Conservation (phyloP, 2,329 filamentous ascomycete species). For the Onygenales sp. region DNA sequence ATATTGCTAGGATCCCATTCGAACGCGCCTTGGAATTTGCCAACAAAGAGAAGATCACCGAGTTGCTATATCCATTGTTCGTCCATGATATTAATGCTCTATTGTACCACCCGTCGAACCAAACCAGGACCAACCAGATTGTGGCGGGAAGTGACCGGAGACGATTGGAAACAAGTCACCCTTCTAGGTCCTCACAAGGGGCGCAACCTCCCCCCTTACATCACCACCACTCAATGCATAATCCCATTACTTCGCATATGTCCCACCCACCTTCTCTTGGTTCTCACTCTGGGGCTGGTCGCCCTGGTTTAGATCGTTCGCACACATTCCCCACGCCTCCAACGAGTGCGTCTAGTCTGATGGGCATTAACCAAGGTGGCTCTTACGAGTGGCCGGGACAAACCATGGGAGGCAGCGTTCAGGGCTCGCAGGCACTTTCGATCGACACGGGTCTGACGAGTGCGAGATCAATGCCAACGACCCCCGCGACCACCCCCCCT, state of each 20-base stretch:
- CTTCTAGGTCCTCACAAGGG: slow-evolving; percentile 52
- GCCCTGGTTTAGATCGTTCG: slow-evolving; percentile 71
- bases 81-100: slow-evolving; percentile 94
- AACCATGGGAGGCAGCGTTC: slow-evolving; percentile 52
- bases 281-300: slow-evolving; percentile 45
- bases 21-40: slow-evolving; percentile 96
- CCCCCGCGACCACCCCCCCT: slow-evolving; percentile 84
- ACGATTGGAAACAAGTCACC: slow-evolving; percentile 54
- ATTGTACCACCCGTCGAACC: slow-evolving; percentile 87
- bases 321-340: slow-evolving; percentile 93
- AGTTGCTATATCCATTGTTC: slow-evolving; percentile 87
- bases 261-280: slow-evolving; percentile 55
- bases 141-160: slow-evolving; percentile 70
- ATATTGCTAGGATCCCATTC: slow-evolving; percentile 67
- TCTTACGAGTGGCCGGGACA: slow-evolving; percentile 70
- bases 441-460: slow-evolving; percentile 74
- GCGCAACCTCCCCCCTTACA: slow-evolving; percentile 53
- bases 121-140: slow-evolving; percentile 57
- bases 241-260: slow-evolving; percentile 46
- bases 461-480: slow-evolving; percentile 76
- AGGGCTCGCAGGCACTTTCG: slow-evolving; percentile 61
- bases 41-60: slow-evolving; percentile 99
- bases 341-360: slow-evolving; percentile 82
- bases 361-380: slow-evolving; percentile 61
- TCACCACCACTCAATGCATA: slow-evolving; percentile 58